Base-by-base conservation (phyloP, 176 grass and related monocot genomes). In the Avena eriantha region DNA sequence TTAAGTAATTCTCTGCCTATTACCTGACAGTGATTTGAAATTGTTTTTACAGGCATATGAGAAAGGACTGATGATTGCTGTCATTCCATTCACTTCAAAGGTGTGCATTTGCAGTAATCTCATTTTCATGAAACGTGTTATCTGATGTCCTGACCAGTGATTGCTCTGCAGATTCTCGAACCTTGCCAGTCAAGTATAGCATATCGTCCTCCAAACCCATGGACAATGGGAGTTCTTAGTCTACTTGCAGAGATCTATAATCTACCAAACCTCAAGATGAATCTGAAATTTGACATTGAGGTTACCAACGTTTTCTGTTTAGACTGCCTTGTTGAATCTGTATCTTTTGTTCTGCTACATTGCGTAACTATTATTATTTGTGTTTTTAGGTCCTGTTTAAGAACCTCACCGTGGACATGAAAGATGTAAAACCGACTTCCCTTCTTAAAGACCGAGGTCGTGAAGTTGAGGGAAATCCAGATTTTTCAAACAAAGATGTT, bases 231-330 rank as follows among this genome's bases (percentile, higher is more conserved):
- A 73, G 93, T 97, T 69, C 90, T 97, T 81, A 93, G 92, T 86
- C 86, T 97, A 85, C 92, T 97, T 86, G 80, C 80, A 63, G 94
- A 97, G 83, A 97, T 97, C 33, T 97, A 97, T 84, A 93, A 92
- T 86, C 90, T 90, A 61, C 94, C 94, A 79, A 97, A 97, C 70
- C 94, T 97, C 71, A 97, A 97, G 89, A 97, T 97, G 91, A 97
- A 97, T 86, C 80, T 97, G 55, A 97, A 89, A 90, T 97, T 97
- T 90, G 94, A 97, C 46, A 97, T 97, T 64, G 94, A 97, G 94
- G 94, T 97, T 50, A 21, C 49, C 10, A 68, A 39, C 79, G 36
- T 87, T 72, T 77, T 87, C 35, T 41, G 26, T 66, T 57, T 56
- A 80, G 34, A 47, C 26, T 78, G 48, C 54, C 55, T 48, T 24